Conservation (phyloP, 805 yeast species). For the Zygosaccharomyces rouxii region DNA sequence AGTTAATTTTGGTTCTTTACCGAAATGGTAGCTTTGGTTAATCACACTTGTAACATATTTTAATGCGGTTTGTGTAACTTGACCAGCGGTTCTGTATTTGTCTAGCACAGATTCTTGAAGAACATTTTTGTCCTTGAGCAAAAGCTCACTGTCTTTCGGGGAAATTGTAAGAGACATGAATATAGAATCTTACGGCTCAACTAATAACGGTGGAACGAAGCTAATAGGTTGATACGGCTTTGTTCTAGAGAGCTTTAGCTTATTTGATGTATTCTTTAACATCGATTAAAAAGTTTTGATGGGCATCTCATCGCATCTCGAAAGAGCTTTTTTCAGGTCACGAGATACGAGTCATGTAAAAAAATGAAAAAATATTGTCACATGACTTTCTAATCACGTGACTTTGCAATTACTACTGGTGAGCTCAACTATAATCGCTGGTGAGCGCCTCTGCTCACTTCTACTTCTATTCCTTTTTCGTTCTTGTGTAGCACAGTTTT, state of each 20-base stretch:
- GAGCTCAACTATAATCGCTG: too few relatives aligned
- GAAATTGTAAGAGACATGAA: conserved; percentile 71
- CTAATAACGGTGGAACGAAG: background rate
- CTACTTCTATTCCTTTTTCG: too few relatives aligned
- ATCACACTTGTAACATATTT: conserved; percentile 61
- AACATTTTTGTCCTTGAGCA: conserved; percentile 68
- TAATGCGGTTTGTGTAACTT: conserved; percentile 78
- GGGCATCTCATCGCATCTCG: conserved; percentile 17
- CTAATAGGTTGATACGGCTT: background rate
- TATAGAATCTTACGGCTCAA: background rate
- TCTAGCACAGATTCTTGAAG: conserved; percentile 59
- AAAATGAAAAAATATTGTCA: too few relatives aligned
- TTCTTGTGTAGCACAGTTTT: too few relatives aligned
- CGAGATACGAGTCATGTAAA: background rate
- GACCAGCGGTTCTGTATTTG: conserved; percentile 86
- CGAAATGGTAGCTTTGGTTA: conserved; percentile 64
- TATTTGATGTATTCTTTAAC: conserved; percentile 1
- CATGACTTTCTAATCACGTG: too few relatives aligned
- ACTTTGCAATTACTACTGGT: too few relatives aligned
- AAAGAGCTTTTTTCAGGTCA: conserved; percentile 12
- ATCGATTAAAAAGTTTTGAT: conserved; percentile 2
- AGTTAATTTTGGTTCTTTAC: conserved; percentile 40
- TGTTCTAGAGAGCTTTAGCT: background rate
- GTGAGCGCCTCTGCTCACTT: too few relatives aligned
- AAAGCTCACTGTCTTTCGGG: conserved; percentile 66